Evolutionary conservation across 805 yeast species (phyloP), one percentile per base, ranked within the genome.

Genomic region (Saturnispora sekii): DNA sequence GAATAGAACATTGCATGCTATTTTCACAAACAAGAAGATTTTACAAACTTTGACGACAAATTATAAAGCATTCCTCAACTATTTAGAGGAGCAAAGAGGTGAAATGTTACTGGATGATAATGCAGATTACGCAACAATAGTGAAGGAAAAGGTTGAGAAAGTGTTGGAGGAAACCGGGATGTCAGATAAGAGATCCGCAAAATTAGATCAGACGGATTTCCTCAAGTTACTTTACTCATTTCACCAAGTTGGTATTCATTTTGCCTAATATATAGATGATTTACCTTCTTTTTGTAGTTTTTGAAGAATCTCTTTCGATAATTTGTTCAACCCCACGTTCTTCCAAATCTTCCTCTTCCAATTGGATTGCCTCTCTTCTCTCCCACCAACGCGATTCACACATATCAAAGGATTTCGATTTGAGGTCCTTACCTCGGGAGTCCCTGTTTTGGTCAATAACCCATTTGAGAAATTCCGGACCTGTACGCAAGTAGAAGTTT

Each of bases 331-430:
- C 89, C 48, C 95, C 96, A 40, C 95, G 95, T 54, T 88, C 96
- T 63, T 90, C 97, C 54, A 85, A 65, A 58, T 79, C 77, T 54
- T 90, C 97, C 65, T 90, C 98, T 41, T 85, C 84, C 35, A 78
- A 73, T 60, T 94, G 80, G 18, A 90, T 81, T 56, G 81, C 90
- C 55, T 90, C 97, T 66, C 97, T 79, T 68, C 97, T 83, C 61
- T 90, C 97, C 97, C 97, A 90, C 93, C 95, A 90, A 67, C 98
- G 77, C 53, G 83, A 90, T 64, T 89, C 95, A 61, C 93, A 83
- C 49, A 90, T 65, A 50, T 88, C 96, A 59, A 90, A 90, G 0
- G 97, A 82, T 37, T 85, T 83, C 45, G 82, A 81, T 66, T 90
- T 89, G 62, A 90, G 73, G 57, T 84, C 81, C 61, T 90, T 90